A percentile compares a stretch with the other conserved stretches of the same genome.
phyloP scores from a whole-genome alignment of 139 green algal genomes.

The Picochlorum sp. region DNA sequence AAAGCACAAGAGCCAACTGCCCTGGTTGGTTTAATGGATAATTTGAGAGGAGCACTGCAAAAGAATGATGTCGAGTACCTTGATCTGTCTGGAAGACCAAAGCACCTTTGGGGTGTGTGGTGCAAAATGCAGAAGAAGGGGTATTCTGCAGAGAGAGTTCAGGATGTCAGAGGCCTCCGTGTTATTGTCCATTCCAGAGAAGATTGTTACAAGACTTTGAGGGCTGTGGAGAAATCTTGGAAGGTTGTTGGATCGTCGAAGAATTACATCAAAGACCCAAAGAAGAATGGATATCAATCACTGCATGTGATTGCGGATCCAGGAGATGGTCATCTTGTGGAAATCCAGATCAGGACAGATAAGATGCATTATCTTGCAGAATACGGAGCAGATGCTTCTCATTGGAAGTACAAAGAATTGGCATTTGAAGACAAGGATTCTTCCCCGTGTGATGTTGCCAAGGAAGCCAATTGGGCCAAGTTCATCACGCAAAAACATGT shows the following conservation, averaged over 20 bases:
- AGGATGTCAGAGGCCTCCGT: constrained; percentile 75
- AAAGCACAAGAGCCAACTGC: constrained; percentile 12
- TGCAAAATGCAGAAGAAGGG: constrained; percentile 71
- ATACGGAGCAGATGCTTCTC: constrained; percentile 77
- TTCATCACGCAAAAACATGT: constrained; percentile 20
- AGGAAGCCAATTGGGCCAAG: constrained; percentile 27
- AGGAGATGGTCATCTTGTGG: constrained; percentile 40
- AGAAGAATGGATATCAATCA: constrained; percentile 89
- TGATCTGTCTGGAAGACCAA: constrained; percentile 81
- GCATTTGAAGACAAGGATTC: not conserved
- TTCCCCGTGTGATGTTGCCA: constrained; percentile 1
- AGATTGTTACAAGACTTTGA: constrained; percentile 80
- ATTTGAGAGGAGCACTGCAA: constrained; percentile 34
- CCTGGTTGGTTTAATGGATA: constrained; percentile 16
- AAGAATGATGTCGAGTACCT: constrained; percentile 26
- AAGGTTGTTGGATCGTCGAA: constrained; percentile 47
- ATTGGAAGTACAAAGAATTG: constrained; percentile 96
- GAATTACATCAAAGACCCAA: constrained; percentile 85
- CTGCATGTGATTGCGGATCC: constrained; percentile 45
- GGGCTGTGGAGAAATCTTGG: constrained; percentile 52
- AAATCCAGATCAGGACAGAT: constrained; percentile 82
- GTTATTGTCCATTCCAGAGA: constrained; percentile 74
- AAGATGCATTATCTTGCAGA: constrained; percentile 92
- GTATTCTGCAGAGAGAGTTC: constrained; percentile 46
- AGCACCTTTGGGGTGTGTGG: constrained; percentile 86